Percentiles rank a stretch among this genome's conserved stretches.
These are phyloP conservation scores for Lentinula raphanica DNA, from an alignment of 768 basidiomycete genomes.

Conservation along the genomic window DNA sequence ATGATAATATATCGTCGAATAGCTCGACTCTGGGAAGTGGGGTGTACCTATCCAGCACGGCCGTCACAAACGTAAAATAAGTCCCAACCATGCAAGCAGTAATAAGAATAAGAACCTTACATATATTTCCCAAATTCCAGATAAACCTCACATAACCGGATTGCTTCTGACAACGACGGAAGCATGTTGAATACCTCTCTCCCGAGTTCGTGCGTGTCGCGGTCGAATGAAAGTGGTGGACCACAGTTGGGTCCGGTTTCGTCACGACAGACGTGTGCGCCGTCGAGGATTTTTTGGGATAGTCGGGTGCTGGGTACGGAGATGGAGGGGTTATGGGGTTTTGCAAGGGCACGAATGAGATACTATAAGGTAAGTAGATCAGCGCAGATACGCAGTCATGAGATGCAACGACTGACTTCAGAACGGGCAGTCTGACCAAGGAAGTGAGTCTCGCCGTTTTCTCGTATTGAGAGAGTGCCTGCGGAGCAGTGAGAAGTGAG, in stretches of 20 bases:
- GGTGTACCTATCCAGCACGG: too few relatives aligned
- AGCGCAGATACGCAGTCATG: neutral
- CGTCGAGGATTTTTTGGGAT: constrained; percentile 29
- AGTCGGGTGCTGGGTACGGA: constrained; percentile 9
- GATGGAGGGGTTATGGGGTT: constrained; percentile 9
- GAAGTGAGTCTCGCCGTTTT: constrained; percentile 49
- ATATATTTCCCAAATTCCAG: constrained; percentile 55
- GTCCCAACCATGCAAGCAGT: too few relatives aligned
- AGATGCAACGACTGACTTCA: constrained; percentile 42
- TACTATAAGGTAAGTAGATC: constrained; percentile 30
- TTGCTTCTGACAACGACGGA: constrained; percentile 55
- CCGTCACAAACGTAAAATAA: too few relatives aligned
- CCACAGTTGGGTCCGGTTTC: constrained; percentile 20
- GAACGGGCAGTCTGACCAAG: constrained; percentile 63
- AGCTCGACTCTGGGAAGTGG: constrained; percentile 51
- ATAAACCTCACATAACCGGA: constrained; percentile 58
- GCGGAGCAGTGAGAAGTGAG: neutral
- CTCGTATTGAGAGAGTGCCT: constrained; percentile 58
- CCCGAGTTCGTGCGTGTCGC: constrained; percentile 25
- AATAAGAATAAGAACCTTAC: too few relatives aligned
- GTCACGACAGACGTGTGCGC: constrained; percentile 29
- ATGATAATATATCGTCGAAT: constrained; percentile 48
- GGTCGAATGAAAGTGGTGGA: constrained; percentile 7
- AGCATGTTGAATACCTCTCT: constrained; percentile 41
- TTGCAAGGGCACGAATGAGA: constrained; percentile 38